Base-by-base conservation (phyloP, 352 stramenopile species). In the Achlya hypogyna region DNA sequence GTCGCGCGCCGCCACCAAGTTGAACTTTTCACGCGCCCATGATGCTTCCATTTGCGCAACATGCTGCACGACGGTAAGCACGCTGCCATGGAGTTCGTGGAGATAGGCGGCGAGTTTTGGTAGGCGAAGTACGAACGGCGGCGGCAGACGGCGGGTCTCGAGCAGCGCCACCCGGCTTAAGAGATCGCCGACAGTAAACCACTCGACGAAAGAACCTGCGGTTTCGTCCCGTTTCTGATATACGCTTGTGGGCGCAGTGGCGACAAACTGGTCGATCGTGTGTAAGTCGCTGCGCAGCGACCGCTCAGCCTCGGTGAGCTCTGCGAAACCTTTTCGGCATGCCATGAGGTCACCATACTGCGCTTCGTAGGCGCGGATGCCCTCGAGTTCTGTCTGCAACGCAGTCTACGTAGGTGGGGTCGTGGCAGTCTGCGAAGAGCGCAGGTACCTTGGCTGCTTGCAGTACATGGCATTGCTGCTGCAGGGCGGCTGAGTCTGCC, bases 11-110 rank as follows among this genome's bases (percentile, higher is more conserved):
- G 63, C 64, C 0, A 74, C 28, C 16, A 84, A 42, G 35, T 82
- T 75, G 5, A 49, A 35, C 4, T 74, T 74, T 28, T 86, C 76
- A 1, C 72, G 66, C n/a, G 53, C 20, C 76, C 78, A 86, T 1
- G 78, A 84, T 8, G 52, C 63, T n/a, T 71, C 34, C 8, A 67
- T 40, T 6, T 20, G 49, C 18, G 67, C 60, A 1, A 78, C 27
- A 28, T 76, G 54, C 0, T 20, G 47, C 8, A 58, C 27, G 8
- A 71, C 27, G 0, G 31, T 20, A 1, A 2, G 12, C 6, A 70
- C 34, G 22, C 28, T n/a, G 6, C 2, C 16, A 2, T 52, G 38
- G 16, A 73, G 20, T 4, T 27, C n/a, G 60, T 67, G 16, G 23
- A 67, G 34, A n/a, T 47, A 67, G 2, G 47, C 31, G 32, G 60